These are phyloP conservation scores for Fusarium illudens DNA, from an alignment of 2,329 filamentous ascomycete species.

Conservation along the genomic window DNA sequence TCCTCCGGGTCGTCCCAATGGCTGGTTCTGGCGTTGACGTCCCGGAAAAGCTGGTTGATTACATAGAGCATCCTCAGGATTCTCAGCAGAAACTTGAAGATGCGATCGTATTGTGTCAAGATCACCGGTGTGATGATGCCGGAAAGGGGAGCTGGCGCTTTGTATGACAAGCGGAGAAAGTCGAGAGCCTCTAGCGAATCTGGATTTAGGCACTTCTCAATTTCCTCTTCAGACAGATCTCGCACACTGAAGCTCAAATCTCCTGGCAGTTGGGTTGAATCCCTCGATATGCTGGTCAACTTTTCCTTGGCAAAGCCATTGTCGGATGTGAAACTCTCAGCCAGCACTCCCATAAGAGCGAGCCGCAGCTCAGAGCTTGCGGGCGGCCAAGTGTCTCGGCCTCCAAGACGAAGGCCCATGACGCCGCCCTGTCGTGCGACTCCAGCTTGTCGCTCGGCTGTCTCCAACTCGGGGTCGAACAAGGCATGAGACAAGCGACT, in stretches of 20 bases:
- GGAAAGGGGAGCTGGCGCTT: conserved; percentile 74
- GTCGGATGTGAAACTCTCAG: conserved; percentile 70
- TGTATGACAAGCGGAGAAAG: conserved; percentile 88
- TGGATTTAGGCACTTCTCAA: conserved; percentile 83
- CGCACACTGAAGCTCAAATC: conserved; percentile 85
- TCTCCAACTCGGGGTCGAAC: conserved; percentile 83
- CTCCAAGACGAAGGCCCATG: conserved; percentile 86
- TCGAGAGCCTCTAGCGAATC: conserved; percentile 89
- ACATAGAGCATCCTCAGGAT: conserved; percentile 82
- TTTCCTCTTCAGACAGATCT: conserved; percentile 78
- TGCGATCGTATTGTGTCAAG: conserved; percentile 81
- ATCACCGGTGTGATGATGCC: conserved; percentile 75
- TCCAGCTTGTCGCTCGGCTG: conserved; percentile 76
- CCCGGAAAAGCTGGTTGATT: conserved; percentile 69
- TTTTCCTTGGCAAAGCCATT: conserved; percentile 30
- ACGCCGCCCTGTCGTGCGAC: conserved; percentile 72
- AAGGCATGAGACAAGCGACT: conserved; percentile 82
- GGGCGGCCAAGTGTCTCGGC: conserved; percentile 87
- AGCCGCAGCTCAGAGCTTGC: conserved; percentile 92
- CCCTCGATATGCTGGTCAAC: conserved; percentile 43
- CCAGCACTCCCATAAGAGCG: conserved; percentile 84
- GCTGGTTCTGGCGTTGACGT: conserved; percentile 56
- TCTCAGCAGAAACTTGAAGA: conserved; percentile 83
- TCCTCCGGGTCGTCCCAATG: conserved; percentile 50
- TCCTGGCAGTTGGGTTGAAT: conserved; percentile 64